A percentile compares a stretch with the other conserved stretches of the same genome.
Evolutionary conservation across 148 eudicot genomes (phyloP).

Genomic region (Silene conica): DNA sequence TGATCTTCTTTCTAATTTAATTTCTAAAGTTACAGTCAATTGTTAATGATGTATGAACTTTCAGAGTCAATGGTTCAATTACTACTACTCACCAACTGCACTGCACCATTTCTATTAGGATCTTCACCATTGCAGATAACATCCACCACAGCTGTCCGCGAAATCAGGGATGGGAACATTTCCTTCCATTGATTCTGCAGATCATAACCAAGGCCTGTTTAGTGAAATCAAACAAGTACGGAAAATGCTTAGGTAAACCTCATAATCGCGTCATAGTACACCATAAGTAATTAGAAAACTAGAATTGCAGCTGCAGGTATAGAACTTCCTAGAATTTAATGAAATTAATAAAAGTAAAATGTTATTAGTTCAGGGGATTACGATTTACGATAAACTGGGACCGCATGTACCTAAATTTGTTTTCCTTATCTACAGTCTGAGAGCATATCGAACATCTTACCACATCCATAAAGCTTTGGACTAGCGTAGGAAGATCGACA

Average conservation of each 20-base stretch:
- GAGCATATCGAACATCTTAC: constrained; percentile 33
- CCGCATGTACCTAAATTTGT: no score
- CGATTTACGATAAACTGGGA: no score
- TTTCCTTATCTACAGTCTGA: not conserved
- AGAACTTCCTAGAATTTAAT: no score
- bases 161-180: constrained; percentile 77
- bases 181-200: constrained; percentile 87
- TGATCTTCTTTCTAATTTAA: not conserved
- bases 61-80: constrained; percentile 1
- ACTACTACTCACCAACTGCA: constrained; percentile 60
- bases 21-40: constrained; percentile 11
- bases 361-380: no score
- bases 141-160: constrained; percentile 80
- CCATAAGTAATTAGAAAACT: no score
- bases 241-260: no score
- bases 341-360: no score
- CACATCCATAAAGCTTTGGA: constrained; percentile 85
- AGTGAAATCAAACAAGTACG: no score
- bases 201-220: no score
- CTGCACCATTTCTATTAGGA: constrained; percentile 52
- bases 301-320: no score
- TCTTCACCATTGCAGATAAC: constrained; percentile 73
- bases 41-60: constrained; percentile 13
- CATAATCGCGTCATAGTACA: no score
- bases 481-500: constrained; percentile 70